Evolutionary conservation across 371 early-diverging fungal genomes (phyloP).

Genomic region (Mucor racemosus): DNA sequence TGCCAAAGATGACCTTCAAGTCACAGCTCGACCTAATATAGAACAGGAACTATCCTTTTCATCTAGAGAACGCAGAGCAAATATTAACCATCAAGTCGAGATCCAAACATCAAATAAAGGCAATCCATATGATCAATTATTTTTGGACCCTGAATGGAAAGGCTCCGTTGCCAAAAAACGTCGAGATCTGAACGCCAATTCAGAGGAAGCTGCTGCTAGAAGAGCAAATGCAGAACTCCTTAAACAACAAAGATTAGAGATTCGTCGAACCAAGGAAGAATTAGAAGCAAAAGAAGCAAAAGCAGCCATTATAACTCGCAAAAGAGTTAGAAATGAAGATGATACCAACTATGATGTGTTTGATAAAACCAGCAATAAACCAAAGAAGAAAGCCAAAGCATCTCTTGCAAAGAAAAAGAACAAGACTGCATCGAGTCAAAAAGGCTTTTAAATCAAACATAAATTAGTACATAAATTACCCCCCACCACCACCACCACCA

Average conservation of each 20-base stretch:
- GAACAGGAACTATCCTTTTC: background rate
- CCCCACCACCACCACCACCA: too few relatives aligned
- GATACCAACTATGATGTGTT: background rate
- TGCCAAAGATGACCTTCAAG: background rate
- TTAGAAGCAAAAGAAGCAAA: background rate
- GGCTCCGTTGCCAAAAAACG: background rate
- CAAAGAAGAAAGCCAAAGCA: background rate
- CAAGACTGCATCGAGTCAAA: background rate
- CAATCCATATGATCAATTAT: background rate
- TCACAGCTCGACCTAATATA: background rate
- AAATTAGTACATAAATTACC: background rate
- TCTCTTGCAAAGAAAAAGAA: background rate
- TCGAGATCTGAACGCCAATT: background rate
- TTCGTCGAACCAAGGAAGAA: background rate
- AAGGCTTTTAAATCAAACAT: constrained; percentile 1
- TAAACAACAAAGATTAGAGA: too few relatives aligned
- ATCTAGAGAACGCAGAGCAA: background rate
- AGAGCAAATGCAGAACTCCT: background rate
- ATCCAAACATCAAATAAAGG: background rate
- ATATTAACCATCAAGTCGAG: background rate
- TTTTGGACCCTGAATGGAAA: background rate
- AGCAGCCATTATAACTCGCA: background rate
- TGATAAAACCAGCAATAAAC: background rate
- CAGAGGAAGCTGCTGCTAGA: background rate
- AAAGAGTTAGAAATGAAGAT: background rate